These are phyloP conservation scores for Platanthera zijinensis DNA, from an alignment of 106 monocot genomes.

Conservation along the genomic window DNA sequence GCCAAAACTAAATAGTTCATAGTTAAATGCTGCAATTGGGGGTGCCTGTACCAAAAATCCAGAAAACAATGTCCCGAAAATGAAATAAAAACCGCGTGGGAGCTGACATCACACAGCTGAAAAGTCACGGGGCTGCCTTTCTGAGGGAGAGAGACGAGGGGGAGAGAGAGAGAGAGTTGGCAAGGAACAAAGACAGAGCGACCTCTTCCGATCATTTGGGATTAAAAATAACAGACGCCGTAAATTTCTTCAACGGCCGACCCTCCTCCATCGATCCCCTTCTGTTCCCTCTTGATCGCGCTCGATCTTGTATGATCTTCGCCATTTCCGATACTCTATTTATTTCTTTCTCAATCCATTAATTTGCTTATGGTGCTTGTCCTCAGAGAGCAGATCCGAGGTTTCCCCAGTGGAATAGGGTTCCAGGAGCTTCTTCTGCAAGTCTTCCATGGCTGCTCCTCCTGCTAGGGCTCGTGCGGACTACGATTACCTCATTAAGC, in stretches of 20 bases:
- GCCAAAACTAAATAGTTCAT: too few species aligned
- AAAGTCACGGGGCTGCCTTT: not conserved
- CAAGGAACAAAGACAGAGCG: not conserved
- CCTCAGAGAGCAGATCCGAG: conserved; percentile 8
- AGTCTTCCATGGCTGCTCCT: conserved; percentile 35
- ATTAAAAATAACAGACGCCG: conserved; percentile 6
- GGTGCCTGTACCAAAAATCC: too few species aligned
- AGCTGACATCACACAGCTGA: not conserved
- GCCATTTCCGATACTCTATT: not conserved
- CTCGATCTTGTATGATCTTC: not conserved
- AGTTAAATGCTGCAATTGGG: too few species aligned
- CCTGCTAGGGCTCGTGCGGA: conserved; percentile 54
- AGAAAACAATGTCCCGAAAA: too few species aligned
- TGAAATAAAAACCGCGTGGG: not conserved
- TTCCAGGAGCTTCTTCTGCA: not conserved
- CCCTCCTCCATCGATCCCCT: not conserved
- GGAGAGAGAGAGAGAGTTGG: not conserved
- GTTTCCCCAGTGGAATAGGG: not conserved
- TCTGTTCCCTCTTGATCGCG: not conserved
- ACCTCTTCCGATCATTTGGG: not conserved
- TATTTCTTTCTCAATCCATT: not conserved
- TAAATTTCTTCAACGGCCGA: not conserved
- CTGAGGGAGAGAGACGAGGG: not conserved
- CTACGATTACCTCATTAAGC: conserved; percentile 61
- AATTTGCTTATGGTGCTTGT: not conserved